These are phyloP conservation scores for Telfairia occidentalis DNA, from an alignment of 331 rosid genomes.

Conservation along the genomic window DNA sequence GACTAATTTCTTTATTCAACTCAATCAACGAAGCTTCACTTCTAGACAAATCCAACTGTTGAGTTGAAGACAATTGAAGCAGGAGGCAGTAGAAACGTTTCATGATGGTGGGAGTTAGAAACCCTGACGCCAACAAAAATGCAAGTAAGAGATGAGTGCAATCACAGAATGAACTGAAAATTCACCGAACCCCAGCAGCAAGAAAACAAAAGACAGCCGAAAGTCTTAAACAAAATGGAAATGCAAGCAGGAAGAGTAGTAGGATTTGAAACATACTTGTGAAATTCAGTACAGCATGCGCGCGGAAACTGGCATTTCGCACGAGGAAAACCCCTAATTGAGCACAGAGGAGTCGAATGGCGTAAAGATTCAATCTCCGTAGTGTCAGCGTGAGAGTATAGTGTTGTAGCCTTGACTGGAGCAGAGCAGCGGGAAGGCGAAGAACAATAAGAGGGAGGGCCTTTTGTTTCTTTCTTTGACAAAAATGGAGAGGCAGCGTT, in stretches of 20 bases:
- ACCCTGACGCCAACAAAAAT: background rate
- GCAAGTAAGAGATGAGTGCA: background rate
- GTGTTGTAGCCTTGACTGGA: background rate
- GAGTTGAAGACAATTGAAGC: slow-evolving; percentile 13
- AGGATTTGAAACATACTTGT: background rate
- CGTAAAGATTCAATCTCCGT: background rate
- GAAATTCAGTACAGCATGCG: background rate
- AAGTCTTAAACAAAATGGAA: background rate
- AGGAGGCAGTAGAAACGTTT: slow-evolving; percentile 20
- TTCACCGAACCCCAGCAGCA: background rate
- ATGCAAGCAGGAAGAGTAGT: background rate
- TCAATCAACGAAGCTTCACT: background rate
- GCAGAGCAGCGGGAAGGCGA: background rate
- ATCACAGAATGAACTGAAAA: background rate
- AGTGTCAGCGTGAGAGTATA: background rate
- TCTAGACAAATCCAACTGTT: background rate
- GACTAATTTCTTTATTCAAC: background rate
- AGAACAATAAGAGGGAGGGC: background rate
- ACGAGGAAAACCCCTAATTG: background rate
- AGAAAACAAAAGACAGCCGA: background rate
- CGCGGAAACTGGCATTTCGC: background rate
- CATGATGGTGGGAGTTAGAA: slow-evolving; percentile 10
- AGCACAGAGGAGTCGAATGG: background rate
- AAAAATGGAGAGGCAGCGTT: no score
- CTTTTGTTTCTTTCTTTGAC: background rate